phyloP scores from a whole-genome alignment of 1,284 basidiomycete genomes.

The Tremellales sp. region DNA sequence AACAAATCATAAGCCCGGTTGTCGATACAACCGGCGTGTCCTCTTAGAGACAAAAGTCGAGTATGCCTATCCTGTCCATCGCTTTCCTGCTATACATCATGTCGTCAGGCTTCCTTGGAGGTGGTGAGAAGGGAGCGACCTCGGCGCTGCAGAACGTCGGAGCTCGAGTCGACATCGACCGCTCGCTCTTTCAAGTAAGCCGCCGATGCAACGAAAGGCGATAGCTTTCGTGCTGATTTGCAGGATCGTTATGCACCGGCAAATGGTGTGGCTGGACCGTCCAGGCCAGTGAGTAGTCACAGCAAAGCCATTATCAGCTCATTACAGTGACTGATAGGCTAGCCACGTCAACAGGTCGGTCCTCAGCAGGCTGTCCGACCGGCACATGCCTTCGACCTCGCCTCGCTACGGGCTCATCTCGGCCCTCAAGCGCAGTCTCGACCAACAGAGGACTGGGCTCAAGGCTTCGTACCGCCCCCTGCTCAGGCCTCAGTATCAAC shows the following conservation, averaged over 20 bases:
- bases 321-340: too few relatives aligned
- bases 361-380: slow-evolving; percentile 1
- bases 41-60: too few relatives aligned
- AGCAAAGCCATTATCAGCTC: too few relatives aligned
- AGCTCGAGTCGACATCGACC: slow-evolving; percentile 35
- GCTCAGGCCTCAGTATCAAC: neutral
- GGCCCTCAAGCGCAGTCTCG: slow-evolving; percentile 12
- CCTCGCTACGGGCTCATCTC: slow-evolving; percentile 35
- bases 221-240: too few relatives aligned
- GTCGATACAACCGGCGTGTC: neutral
- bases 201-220: too few relatives aligned
- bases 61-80: too few relatives aligned
- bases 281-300: slow-evolving; percentile 23
- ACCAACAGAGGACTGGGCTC: slow-evolving; percentile 17
- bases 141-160: slow-evolving; percentile 34
- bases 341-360: slow-evolving; percentile 1
- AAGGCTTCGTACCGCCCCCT: slow-evolving; percentile 10
- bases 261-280: slow-evolving; percentile 17
- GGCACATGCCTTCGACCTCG: slow-evolving; percentile 32
- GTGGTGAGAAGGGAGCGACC: neutral
- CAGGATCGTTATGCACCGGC: slow-evolving; percentile 17
- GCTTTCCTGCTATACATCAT: too few relatives aligned
- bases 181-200: slow-evolving; percentile 35
- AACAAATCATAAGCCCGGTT: neutral
- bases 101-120: too few relatives aligned